A percentile compares a stretch with the other conserved stretches of the same genome.
phyloP scores from a whole-genome alignment of 2,329 filamentous ascomycete genomes.

The Curvularia eragrostidis region DNA sequence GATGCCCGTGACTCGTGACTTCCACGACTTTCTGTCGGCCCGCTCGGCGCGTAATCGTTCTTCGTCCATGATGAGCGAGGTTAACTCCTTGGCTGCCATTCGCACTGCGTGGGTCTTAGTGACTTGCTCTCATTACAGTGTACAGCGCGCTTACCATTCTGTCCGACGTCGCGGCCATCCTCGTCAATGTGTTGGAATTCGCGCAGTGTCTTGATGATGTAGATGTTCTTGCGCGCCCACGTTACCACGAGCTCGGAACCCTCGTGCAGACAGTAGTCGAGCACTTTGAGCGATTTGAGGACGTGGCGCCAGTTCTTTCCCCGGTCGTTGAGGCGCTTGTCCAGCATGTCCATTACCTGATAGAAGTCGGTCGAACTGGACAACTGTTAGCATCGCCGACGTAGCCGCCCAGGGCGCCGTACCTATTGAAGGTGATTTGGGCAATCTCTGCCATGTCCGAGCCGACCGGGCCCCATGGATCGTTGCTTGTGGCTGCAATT shows the following conservation, averaged over 20 bases:
- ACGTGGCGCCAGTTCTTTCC: slow-evolving; percentile 99
- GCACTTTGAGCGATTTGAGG: slow-evolving; percentile 93
- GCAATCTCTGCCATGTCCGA: slow-evolving; percentile 99
- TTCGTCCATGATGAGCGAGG: slow-evolving; percentile 88
- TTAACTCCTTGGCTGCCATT: slow-evolving; percentile 94
- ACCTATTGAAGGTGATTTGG: slow-evolving; percentile 98
- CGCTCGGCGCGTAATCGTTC: slow-evolving; percentile 89
- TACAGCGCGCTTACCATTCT: slow-evolving; percentile 77
- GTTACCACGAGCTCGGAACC: slow-evolving; percentile 96
- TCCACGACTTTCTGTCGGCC: slow-evolving; percentile 92
- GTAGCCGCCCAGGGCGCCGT: slow-evolving; percentile 50
- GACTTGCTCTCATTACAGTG: not conserved
- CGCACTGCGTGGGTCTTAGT: slow-evolving; percentile 68
- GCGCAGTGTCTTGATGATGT: slow-evolving; percentile 97
- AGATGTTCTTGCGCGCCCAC: slow-evolving; percentile 97
- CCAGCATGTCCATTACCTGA: slow-evolving; percentile 99
- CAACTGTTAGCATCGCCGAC: slow-evolving; percentile 34
- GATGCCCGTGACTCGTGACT: slow-evolving; percentile 91
- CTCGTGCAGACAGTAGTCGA: slow-evolving; percentile 97
- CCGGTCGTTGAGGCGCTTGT: slow-evolving; percentile 98
- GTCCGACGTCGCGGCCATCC: slow-evolving; percentile 91
- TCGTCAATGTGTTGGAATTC: slow-evolving; percentile 98
- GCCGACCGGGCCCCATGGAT: slow-evolving; percentile 96
- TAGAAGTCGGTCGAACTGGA: slow-evolving; percentile 92
- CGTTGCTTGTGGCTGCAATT: slow-evolving; percentile 88